phyloP scores from a whole-genome alignment of 768 basidiomycete genomes.

The Leccinum barrowsii region DNA sequence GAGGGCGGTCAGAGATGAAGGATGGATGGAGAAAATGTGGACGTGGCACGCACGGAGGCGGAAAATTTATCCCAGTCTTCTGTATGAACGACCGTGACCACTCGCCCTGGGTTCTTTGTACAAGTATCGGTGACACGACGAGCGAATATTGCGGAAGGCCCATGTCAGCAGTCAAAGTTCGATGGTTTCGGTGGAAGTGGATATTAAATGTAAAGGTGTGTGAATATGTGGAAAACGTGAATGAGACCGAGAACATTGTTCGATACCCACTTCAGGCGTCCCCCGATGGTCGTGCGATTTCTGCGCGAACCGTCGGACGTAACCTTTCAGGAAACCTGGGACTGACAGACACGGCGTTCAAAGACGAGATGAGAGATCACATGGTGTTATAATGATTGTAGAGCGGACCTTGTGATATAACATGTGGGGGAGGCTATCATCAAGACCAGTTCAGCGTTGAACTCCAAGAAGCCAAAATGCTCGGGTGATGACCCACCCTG shows the following conservation, averaged over 20 bases:
- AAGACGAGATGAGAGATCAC: neutral
- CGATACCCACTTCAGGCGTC: slow-evolving; percentile 65
- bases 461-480: neutral
- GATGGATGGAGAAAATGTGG: neutral
- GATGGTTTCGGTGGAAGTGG: neutral
- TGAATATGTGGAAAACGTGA: neutral
- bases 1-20: neutral
- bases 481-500: slow-evolving; percentile 45
- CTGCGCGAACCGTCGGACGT: slow-evolving; percentile 88
- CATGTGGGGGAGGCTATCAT: slow-evolving; percentile 79
- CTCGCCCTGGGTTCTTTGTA: slow-evolving; percentile 73
- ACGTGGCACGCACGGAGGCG: slow-evolving; percentile 44
- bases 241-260: neutral
- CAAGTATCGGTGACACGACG: neutral
- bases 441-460: neutral
- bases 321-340: slow-evolving; percentile 85
- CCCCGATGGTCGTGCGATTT: slow-evolving; percentile 92
- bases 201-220: neutral
- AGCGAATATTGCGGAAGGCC: neutral
- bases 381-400: too few species aligned
- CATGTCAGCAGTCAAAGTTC: neutral
- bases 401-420: slow-evolving; percentile 55
- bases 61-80: slow-evolving; percentile 84
- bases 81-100: slow-evolving; percentile 86
- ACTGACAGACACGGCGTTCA: slow-evolving; percentile 33